These are phyloP conservation scores for Diaporthe eres DNA, from an alignment of 2,329 filamentous ascomycete genomes.

Conservation along the genomic window DNA sequence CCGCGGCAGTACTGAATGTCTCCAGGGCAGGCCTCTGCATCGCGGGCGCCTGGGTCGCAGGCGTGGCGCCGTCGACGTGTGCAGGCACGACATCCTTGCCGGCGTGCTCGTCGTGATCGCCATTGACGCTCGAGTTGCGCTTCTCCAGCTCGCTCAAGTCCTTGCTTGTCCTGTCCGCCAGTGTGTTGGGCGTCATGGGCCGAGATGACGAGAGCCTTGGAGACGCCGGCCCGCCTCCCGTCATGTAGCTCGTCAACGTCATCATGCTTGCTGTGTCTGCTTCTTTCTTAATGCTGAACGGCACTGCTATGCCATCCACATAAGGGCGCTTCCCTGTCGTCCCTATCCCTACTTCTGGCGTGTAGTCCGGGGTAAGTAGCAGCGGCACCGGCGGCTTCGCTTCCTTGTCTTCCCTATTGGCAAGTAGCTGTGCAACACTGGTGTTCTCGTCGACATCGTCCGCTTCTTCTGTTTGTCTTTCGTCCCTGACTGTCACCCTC, in stretches of 20 bases:
- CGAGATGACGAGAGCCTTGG: constrained; percentile 49
- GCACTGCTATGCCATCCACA: constrained; percentile 78
- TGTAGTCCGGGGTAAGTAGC: constrained; percentile 59
- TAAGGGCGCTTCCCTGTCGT: constrained; percentile 73
- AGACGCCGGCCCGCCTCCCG: constrained; percentile 50
- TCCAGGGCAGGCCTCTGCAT: constrained; percentile 61
- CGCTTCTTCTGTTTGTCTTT: constrained; percentile 60
- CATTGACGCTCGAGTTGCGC: constrained; percentile 8
- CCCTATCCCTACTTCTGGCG: constrained; percentile 61
- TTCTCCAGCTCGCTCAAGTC: constrained; percentile 38
- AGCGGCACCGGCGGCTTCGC: constrained; percentile 46
- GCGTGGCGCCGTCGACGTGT: constrained; percentile 35
- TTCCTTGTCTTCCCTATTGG: constrained; percentile 57
- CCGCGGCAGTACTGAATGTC: constrained; percentile 68
- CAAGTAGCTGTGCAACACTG: constrained; percentile 59
- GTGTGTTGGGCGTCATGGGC: constrained; percentile 51
- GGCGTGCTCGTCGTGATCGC: constrained; percentile 6
- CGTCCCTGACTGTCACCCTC: constrained; percentile 63
- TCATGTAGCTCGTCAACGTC: constrained; percentile 67
- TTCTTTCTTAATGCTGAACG: constrained; percentile 75
- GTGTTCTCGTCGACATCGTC: constrained; percentile 52
- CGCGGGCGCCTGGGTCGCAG: constrained; percentile 31
- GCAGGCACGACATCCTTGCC: constrained; percentile 13
- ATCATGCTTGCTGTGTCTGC: constrained; percentile 79
- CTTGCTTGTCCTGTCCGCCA: constrained; percentile 38